A percentile compares a stretch with the other conserved stretches of the same genome.
These are phyloP conservation scores for Zygosaccharomyces pseudobailii DNA, from an alignment of 1,139 yeast species.

Conservation along the genomic window DNA sequence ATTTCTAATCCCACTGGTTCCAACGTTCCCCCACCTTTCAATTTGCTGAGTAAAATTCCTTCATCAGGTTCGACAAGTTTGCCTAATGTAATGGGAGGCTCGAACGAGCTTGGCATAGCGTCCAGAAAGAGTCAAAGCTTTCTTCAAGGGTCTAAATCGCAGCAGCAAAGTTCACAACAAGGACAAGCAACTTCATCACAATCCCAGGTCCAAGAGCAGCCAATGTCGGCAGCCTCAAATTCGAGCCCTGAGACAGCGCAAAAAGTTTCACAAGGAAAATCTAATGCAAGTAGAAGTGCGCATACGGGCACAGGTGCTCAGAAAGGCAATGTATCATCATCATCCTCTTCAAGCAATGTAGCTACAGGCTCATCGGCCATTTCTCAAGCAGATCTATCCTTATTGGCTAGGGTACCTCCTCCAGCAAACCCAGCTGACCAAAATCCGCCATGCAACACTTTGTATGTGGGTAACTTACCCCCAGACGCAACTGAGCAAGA, in stretches of 20 bases:
- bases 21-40: constrained; percentile 16
- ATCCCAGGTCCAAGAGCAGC: constrained; percentile 5
- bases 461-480: constrained; percentile 94
- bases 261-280: constrained; percentile 14
- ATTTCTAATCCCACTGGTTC: constrained; percentile 18
- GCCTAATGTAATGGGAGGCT: constrained; percentile 9
- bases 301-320: constrained; percentile 13
- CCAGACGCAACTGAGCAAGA: constrained; percentile 97
- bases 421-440: constrained; percentile 99
- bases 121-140: constrained; percentile 11
- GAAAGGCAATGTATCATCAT: constrained; percentile 19
- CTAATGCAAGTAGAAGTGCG: constrained; percentile 12
- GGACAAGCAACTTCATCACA: constrained; percentile 4
- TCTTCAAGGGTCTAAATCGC: constrained; percentile 1
- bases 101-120: constrained; percentile 6
- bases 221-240: constrained; percentile 7
- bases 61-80: constrained; percentile 10
- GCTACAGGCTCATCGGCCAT: constrained; percentile 24
- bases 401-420: constrained; percentile 78
- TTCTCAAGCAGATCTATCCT: constrained; percentile 62
- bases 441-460: constrained; percentile 96
- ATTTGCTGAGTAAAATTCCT: constrained; percentile 15
- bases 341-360: constrained; percentile 16
- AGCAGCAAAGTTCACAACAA: constrained; percentile 4
- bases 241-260: constrained; percentile 16